Base-by-base conservation (phyloP, 495 filamentous ascomycete species). In the Penicillium ucsense region DNA sequence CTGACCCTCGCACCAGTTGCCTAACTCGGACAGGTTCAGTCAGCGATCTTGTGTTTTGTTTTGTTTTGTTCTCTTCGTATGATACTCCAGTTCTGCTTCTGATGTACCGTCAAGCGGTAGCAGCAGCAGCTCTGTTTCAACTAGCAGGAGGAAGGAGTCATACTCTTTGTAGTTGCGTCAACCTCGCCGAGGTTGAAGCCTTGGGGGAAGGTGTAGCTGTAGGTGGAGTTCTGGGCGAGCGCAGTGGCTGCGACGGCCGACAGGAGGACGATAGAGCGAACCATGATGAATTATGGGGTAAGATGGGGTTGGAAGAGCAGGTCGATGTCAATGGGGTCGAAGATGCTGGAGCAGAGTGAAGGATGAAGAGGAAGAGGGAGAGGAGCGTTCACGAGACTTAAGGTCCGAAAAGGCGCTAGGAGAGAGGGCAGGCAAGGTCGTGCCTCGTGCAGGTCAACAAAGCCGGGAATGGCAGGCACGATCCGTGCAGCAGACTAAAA, bases 1-100 rank as follows among this genome's bases (percentile, higher is more conserved):
- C 60, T 77, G 60, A 34, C 59, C 70, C 29, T 46, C 48, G 56
- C 74, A 77, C 71, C 71, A 77, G 38, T 61, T 48, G 49, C 49
- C 74, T 77, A 37, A 20, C 20, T 20, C 20, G 20, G 20, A 20
- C 20, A 20, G 20, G 20, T 20, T 20, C 20, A 20, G 20, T 20
- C 20, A 20, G 20, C 20, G 20, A 20, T 20, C 20, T 1, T 20
- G 1, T 20, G 20, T 20, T 20, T 20, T 20, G n/a, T n/a, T 20
- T 20, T 20, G 20, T 20, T 20, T 20, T 20, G 20, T 20, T 20
- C 2, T 20, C 20, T 20, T 20, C 20, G 1, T 20, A 20, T 20
- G 20, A 20, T 20, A 20, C 20, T 20, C 20, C 20, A 20, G 20
- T 20, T 20, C 20, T 20, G 20, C 20, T 20, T 20, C 20, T 2